A percentile compares a stretch with the other conserved stretches of the same genome.
phyloP scores from a whole-genome alignment of 2,329 filamentous ascomycete genomes.

The Acrodontium crateriforme region DNA sequence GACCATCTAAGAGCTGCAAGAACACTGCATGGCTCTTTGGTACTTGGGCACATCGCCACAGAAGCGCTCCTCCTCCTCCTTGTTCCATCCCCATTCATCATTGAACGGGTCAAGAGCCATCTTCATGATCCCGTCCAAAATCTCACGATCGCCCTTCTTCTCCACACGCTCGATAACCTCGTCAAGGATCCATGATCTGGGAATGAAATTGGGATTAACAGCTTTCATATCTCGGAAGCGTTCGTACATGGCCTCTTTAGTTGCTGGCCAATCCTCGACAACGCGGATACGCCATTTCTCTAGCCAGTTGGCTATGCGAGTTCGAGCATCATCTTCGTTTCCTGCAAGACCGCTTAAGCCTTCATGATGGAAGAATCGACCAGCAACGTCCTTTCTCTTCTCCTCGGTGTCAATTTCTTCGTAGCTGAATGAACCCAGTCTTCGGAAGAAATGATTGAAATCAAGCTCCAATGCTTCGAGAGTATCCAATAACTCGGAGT shows the following conservation, averaged over 20 bases:
- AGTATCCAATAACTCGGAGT: constrained; percentile 68
- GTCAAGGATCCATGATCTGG: constrained; percentile 82
- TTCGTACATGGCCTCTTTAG: constrained; percentile 41
- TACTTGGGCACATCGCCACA: constrained; percentile 70
- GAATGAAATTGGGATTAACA: constrained; percentile 87
- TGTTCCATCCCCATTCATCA: constrained; percentile 56
- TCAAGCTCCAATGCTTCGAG: constrained; percentile 75
- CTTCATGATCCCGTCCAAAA: constrained; percentile 64
- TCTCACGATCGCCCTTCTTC: constrained; percentile 64
- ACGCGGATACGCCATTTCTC: constrained; percentile 60
- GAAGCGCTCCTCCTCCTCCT: constrained; percentile 66
- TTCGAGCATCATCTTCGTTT: constrained; percentile 50
- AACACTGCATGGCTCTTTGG: constrained; percentile 78
- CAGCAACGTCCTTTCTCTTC: constrained; percentile 48
- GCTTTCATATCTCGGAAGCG: constrained; percentile 62
- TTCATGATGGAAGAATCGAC: constrained; percentile 67
- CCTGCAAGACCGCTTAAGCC: constrained; percentile 45
- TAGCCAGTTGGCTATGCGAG: constrained; percentile 64
- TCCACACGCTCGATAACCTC: constrained; percentile 85
- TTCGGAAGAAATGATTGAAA: constrained; percentile 87
- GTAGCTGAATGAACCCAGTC: constrained; percentile 51
- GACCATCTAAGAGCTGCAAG: constrained; percentile 63
- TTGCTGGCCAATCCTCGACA: constrained; percentile 59
- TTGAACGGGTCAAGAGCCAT: constrained; percentile 76
- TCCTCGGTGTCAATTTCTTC: constrained; percentile 51